Evolutionary conservation across 768 basidiomycete species (phyloP).

Genomic region (Dentipellis sp.): DNA sequence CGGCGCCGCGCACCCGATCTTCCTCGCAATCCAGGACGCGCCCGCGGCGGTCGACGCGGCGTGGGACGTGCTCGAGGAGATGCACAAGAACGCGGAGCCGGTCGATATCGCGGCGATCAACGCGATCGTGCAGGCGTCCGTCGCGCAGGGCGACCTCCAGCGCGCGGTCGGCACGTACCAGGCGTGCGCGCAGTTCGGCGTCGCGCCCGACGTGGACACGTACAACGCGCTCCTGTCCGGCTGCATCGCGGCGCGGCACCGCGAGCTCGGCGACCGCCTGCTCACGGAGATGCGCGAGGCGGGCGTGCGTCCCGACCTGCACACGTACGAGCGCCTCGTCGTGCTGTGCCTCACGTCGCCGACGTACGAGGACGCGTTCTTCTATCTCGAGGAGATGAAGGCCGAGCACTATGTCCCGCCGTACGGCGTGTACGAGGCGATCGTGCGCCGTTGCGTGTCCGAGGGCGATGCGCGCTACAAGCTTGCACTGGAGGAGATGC

Average conservation of each 20-base stretch:
- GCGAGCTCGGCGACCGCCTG: conserved; percentile 58
- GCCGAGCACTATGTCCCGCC: conserved; percentile 45
- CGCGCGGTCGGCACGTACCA: conserved; percentile 75
- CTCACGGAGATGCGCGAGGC: conserved; percentile 56
- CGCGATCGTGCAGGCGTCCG: conserved; percentile 54
- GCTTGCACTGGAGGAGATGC: conserved; percentile 66
- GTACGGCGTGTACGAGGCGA: conserved; percentile 42
- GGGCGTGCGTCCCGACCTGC: conserved; percentile 42
- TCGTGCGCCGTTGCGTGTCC: conserved; percentile 49
- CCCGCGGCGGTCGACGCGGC: conserved; percentile 51
- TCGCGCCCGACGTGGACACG: conserved; percentile 51
- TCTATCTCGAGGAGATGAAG: conserved; percentile 87
- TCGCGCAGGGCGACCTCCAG: conserved; percentile 55
- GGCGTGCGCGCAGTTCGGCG: conserved; percentile 42
- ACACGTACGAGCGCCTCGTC: conserved; percentile 63
- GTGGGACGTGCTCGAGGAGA: conserved; percentile 54
- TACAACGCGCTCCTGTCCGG: conserved; percentile 64
- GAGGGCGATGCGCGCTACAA: conserved; percentile 52
- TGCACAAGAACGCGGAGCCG: conserved; percentile 40
- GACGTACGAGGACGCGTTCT: conserved; percentile 80
- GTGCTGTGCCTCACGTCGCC: conserved; percentile 60
- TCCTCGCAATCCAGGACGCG: conserved; percentile 35
- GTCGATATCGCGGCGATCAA: conserved; percentile 58
- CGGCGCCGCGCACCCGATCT: conserved; percentile 46
- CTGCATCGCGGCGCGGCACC: conserved; percentile 49